Conservation (phyloP, 495 filamentous ascomycete genomes). For the Penicillium silybi region DNA sequence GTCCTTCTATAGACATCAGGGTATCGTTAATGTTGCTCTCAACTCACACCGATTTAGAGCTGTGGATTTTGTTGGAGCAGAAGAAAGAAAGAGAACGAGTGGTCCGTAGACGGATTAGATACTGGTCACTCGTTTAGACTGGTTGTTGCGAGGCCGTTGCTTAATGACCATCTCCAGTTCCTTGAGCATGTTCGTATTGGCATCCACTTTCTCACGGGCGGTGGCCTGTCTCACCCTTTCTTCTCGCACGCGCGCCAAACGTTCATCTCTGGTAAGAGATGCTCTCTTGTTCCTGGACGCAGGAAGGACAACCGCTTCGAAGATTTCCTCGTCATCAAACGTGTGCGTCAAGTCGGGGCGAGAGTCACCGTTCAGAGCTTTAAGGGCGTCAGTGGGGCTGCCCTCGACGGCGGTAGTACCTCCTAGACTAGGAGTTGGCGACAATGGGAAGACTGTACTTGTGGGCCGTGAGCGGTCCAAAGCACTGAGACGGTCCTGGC, state of each 20-base stretch:
- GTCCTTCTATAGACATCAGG: slow-evolving; percentile 37
- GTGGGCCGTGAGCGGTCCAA: slow-evolving; percentile 65
- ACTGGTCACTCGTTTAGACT: slow-evolving; percentile 48
- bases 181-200: slow-evolving; percentile 81
- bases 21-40: slow-evolving; percentile 24
- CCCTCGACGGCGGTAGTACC: slow-evolving; percentile 85
- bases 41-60: slow-evolving; percentile 8
- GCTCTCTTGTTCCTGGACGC: slow-evolving; percentile 55
- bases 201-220: slow-evolving; percentile 66
- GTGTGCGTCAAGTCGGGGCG: slow-evolving; percentile 31
- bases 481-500: slow-evolving; percentile 53
- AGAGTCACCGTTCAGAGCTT: slow-evolving; percentile 65
- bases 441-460: slow-evolving; percentile 67
- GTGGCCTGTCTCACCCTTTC: slow-evolving; percentile 69
- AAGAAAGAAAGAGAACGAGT: slow-evolving; percentile 1
- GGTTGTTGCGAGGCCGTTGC: slow-evolving; percentile 55
- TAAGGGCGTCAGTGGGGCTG: slow-evolving; percentile 69
- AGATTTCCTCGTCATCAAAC: slow-evolving; percentile 67
- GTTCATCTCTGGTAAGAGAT: slow-evolving; percentile 78
- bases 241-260: slow-evolving; percentile 83
- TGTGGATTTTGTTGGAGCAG: slow-evolving; percentile 4
- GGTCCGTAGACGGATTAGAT: slow-evolving; percentile 18
- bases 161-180: slow-evolving; percentile 90
- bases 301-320: slow-evolving; percentile 82
- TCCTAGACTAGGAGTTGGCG: slow-evolving; percentile 74